A percentile compares a stretch with the other conserved stretches of the same genome.
These are phyloP conservation scores for Alternaria sp. DNA, from an alignment of 2,329 filamentous ascomycete genomes.

Conservation along the genomic window DNA sequence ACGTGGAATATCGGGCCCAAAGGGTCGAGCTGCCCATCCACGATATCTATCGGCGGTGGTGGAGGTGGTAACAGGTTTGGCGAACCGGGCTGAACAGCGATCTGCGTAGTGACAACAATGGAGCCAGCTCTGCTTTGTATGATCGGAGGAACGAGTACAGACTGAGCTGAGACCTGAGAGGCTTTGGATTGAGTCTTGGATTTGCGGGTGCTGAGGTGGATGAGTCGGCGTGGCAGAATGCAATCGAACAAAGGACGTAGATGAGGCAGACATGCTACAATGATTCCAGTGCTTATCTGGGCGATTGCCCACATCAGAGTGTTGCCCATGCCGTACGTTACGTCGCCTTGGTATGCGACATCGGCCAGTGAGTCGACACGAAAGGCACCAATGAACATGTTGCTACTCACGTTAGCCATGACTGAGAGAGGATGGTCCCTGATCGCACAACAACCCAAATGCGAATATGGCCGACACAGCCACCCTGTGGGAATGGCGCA, in stretches of 20 bases:
- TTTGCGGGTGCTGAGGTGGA: slow-evolving; percentile 5
- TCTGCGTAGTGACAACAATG: slow-evolving; percentile 29
- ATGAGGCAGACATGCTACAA: slow-evolving; percentile 31
- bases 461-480: slow-evolving; percentile 32
- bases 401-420: slow-evolving; percentile 20
- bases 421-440: neutral
- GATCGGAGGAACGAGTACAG: neutral
- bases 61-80: neutral
- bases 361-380: slow-evolving; percentile 13
- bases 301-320: slow-evolving; percentile 27
- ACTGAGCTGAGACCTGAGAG: neutral
- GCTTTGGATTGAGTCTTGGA: neutral
- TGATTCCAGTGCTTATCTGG: slow-evolving; percentile 32
- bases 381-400: slow-evolving; percentile 22
- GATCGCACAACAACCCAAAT: slow-evolving; percentile 28
- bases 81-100: slow-evolving; percentile 16
- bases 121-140: slow-evolving; percentile 1
- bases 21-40: slow-evolving; percentile 14
- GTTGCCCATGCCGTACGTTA: slow-evolving; percentile 22
- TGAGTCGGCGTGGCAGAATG: slow-evolving; percentile 17
- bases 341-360: slow-evolving; percentile 12
- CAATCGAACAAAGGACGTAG: slow-evolving; percentile 34
- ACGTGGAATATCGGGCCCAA: slow-evolving; percentile 26
- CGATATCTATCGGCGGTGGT: slow-evolving; percentile 1
- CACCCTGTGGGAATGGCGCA: slow-evolving; percentile 30